Conservation (phyloP, 257 asterid genomes). For the Solanum clarkiae region DNA sequence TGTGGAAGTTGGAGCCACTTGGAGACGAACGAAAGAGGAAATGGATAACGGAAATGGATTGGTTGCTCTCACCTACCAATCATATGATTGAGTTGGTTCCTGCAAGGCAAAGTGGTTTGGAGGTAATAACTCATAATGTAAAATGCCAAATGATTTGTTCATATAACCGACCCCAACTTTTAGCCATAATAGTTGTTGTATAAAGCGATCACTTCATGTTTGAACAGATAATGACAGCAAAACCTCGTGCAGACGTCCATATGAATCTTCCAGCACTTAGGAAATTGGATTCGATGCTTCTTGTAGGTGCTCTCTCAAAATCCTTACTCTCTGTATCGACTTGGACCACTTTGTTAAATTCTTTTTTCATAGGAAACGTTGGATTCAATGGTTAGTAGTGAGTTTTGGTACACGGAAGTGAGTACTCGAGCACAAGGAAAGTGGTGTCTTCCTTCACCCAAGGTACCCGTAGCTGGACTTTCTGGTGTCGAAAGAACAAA, state of each 20-base stretch:
- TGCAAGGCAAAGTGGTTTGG: conserved; percentile 56
- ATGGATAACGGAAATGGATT: conserved; percentile 80
- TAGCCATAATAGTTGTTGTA: neutral
- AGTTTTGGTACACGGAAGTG: conserved; percentile 75
- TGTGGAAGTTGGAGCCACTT: conserved; percentile 93
- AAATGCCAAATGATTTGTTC: neutral
- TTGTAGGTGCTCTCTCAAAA: conserved; percentile 46
- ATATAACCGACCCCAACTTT: neutral
- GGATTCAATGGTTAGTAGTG: conserved; percentile 67
- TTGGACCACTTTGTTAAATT: neutral
- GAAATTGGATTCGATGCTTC: conserved; percentile 85
- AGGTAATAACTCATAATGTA: conserved; percentile 29
- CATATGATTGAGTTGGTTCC: conserved; percentile 92
- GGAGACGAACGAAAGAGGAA: conserved; percentile 56
- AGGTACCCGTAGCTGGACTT: conserved; percentile 65
- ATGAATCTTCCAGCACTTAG: conserved; percentile 89
- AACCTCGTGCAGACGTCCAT: conserved; percentile 76
- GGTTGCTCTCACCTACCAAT: conserved; percentile 87
- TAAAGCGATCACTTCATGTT: neutral
- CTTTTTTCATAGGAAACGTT: conserved; percentile 42
- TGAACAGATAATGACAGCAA: conserved; percentile 77
- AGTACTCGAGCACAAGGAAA: conserved; percentile 81
- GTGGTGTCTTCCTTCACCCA: conserved; percentile 95
- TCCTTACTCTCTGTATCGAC: neutral
- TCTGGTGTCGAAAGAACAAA: conserved; percentile 61